Conservation (phyloP, 2,329 filamentous ascomycete species). For the Apiospora aurea region DNA sequence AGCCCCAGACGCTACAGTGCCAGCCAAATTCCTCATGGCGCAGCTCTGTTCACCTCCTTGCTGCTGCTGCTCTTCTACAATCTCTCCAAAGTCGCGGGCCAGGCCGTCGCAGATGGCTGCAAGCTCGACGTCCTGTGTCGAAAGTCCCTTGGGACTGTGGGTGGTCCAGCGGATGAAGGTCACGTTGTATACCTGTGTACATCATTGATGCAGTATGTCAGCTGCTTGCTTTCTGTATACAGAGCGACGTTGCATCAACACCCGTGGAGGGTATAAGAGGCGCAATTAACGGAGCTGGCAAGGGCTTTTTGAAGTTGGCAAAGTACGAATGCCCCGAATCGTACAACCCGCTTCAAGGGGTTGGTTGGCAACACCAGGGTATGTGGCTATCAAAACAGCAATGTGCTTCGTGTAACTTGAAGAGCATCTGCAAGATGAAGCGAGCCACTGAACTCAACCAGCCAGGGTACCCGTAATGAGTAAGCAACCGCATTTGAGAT, state of each 20-base stretch:
- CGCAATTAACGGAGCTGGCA: not conserved
- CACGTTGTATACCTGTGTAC: constrained; percentile 69
- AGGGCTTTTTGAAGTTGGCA: not conserved
- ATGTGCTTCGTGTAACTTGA: not conserved
- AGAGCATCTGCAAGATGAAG: not conserved
- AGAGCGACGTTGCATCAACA: constrained; percentile 3
- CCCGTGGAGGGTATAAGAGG: constrained; percentile 25
- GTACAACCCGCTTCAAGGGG: not conserved
- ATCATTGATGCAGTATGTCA: not conserved
- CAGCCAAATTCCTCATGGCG: constrained; percentile 52
- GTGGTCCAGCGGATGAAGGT: constrained; percentile 78
- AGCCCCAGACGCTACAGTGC: constrained; percentile 52
- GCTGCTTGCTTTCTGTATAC: not conserved
- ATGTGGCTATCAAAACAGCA: not conserved
- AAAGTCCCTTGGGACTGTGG: constrained; percentile 71
- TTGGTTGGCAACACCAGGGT: not conserved
- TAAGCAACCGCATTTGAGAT: constrained; percentile 16
- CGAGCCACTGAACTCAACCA: not conserved
- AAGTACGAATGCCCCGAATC: not conserved
- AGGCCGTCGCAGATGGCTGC: constrained; percentile 68
- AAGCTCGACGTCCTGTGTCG: constrained; percentile 67
- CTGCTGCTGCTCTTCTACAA: constrained; percentile 40
- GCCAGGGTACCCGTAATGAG: constrained; percentile 12
- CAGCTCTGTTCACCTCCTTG: constrained; percentile 36
- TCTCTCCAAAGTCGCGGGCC: constrained; percentile 64